These are phyloP conservation scores for Alternaria sp. DNA, from an alignment of 2,329 filamentous ascomycete species.

Conservation along the genomic window DNA sequence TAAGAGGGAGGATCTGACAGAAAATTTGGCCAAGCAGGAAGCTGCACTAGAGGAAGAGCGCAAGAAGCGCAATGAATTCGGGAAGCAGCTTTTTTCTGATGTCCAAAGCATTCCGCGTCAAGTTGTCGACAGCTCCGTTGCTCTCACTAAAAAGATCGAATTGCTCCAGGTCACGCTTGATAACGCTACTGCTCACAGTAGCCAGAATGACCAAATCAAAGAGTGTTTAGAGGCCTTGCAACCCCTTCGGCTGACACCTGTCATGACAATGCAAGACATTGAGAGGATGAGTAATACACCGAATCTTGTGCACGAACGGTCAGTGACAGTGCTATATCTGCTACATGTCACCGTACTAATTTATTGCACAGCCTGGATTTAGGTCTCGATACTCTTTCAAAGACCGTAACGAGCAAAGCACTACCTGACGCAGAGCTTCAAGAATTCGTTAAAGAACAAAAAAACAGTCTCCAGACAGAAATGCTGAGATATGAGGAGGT, in stretches of 20 bases:
- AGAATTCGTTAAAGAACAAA: slow-evolving; percentile 23
- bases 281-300: slow-evolving; percentile 37
- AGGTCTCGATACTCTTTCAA: slow-evolving; percentile 23
- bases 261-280: slow-evolving; percentile 32
- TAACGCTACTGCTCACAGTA: not conserved
- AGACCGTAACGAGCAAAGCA: slow-evolving; percentile 1
- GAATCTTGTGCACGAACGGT: slow-evolving; percentile 33
- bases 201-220: slow-evolving; percentile 14
- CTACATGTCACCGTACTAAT: slow-evolving; percentile 11
- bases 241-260: slow-evolving; percentile 23
- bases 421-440: slow-evolving; percentile 17
- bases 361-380: slow-evolving; percentile 25
- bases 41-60: slow-evolving; percentile 32
- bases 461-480: slow-evolving; percentile 26
- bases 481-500: slow-evolving; percentile 33
- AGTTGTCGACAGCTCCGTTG: slow-evolving; percentile 18
- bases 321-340: slow-evolving; percentile 1
- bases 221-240: slow-evolving; percentile 31
- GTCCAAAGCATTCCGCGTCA: slow-evolving; percentile 27
- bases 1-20: slow-evolving; percentile 20
- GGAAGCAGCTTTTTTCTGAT: slow-evolving; percentile 28
- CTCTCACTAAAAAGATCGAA: slow-evolving; percentile 26
- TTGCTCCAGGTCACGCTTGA: slow-evolving; percentile 23
- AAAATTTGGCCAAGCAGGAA: slow-evolving; percentile 22
- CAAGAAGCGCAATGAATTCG: slow-evolving; percentile 29